These are phyloP conservation scores for Trifolium pratense DNA, from an alignment of 306 rosid genomes.

Conservation along the genomic window DNA sequence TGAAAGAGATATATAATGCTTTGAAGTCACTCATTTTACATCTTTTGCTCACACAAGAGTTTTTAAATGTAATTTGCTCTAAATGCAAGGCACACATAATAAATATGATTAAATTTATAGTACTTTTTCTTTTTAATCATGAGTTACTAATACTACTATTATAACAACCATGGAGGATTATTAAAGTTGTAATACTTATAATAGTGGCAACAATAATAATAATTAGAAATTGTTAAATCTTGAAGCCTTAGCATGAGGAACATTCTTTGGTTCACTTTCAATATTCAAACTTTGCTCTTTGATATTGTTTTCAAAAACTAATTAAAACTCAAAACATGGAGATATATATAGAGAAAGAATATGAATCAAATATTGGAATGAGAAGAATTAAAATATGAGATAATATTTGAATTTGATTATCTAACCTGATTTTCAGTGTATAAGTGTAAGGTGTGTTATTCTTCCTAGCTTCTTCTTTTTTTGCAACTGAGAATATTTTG, in stretches of 20 bases:
- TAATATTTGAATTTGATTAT: background rate
- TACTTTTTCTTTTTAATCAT: conserved; percentile 40
- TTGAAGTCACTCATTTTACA: conserved; percentile 66
- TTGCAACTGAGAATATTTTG: background rate
- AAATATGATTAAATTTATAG: background rate
- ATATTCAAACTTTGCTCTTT: background rate
- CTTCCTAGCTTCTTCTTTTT: background rate
- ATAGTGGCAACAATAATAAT: no score
- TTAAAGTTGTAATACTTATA: no score
- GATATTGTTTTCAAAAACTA: background rate
- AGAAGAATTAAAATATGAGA: background rate
- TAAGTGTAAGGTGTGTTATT: background rate
- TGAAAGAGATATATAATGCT: conserved; percentile 54
- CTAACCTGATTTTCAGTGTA: conserved; percentile 28
- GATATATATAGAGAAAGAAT: background rate
- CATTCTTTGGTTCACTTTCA: background rate
- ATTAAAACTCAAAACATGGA: background rate
- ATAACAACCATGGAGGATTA: conserved; percentile 43
- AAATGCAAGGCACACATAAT: conserved; percentile 50
- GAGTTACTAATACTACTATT: conserved; percentile 31
- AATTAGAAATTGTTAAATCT: conserved; percentile 1
- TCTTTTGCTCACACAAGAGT: conserved; percentile 37
- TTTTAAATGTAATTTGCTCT: conserved; percentile 31
- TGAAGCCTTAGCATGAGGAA: background rate
- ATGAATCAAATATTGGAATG: conserved; percentile 11